phyloP scores from a whole-genome alignment of 1,139 yeast genomes.

The Yamadazyma kanchanaburiensis region DNA sequence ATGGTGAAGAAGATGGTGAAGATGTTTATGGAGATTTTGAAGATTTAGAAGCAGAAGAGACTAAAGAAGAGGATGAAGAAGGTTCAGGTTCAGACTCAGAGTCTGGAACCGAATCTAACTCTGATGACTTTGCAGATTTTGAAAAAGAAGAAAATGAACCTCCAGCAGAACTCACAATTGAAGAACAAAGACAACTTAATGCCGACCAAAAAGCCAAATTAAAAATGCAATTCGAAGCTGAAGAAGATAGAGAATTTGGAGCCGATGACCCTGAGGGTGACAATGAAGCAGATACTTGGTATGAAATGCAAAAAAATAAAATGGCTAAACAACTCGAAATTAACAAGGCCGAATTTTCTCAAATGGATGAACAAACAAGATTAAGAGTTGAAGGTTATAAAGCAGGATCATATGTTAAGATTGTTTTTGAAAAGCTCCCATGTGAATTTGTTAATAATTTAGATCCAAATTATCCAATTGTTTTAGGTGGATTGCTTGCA shows the following conservation, averaged over 20 bases:
- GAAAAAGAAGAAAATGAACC: slow-evolving; percentile 48
- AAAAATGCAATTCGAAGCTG: slow-evolving; percentile 86
- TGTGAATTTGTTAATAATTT: slow-evolving; percentile 88
- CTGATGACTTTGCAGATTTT: slow-evolving; percentile 55
- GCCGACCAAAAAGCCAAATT: slow-evolving; percentile 89
- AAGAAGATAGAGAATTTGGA: slow-evolving; percentile 75
- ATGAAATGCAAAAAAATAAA: slow-evolving; percentile 93
- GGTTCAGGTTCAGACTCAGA: slow-evolving; percentile 66
- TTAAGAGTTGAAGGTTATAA: slow-evolving; percentile 84
- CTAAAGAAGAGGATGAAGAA: slow-evolving; percentile 29
- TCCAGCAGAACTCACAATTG: slow-evolving; percentile 49
- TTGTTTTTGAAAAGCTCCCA: slow-evolving; percentile 81
- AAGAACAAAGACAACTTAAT: slow-evolving; percentile 71
- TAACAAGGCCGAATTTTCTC: slow-evolving; percentile 74
- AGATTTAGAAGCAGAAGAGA: slow-evolving; percentile 22
- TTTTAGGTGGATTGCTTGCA: slow-evolving; percentile 85
- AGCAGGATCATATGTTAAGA: slow-evolving; percentile 91
- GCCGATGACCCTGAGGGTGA: slow-evolving; percentile 74
- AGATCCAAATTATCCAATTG: slow-evolving; percentile 79
- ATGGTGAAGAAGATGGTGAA: slow-evolving; percentile 38
- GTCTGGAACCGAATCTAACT: slow-evolving; percentile 24
- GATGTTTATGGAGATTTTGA: slow-evolving; percentile 66
- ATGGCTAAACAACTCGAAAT: slow-evolving; percentile 95
- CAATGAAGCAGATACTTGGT: slow-evolving; percentile 90
- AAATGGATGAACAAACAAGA: slow-evolving; percentile 73